Evolutionary conservation across 306 rosid genomes (phyloP), one percentile per base, ranked within the genome.

Genomic region (Canavalia gladiata): DNA sequence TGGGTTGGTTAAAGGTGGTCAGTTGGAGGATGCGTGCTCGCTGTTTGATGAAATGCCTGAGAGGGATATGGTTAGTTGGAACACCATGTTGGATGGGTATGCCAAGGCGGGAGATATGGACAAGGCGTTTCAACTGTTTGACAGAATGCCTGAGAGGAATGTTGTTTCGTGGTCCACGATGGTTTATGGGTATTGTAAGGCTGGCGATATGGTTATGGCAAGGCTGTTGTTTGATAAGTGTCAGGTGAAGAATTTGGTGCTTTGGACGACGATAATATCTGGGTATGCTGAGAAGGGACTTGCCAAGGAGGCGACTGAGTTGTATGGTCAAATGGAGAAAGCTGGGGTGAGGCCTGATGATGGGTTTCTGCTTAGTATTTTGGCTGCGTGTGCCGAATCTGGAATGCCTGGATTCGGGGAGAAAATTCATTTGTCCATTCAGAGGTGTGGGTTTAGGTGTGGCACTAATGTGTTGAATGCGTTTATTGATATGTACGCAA

Each of bases 11-110:
- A 91, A 71, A 81, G 78, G 84, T 3, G 88, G 89, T 0, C 89
- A 87, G 54, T 41, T 87, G 65, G 77, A 74, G 8, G 84, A 87
- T 46, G 94, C 97, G 4, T 87, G 84, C 62, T 75, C 43, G 37
- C 4, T 93, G 89, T 93, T 93, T 50, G 93, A 86, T 65, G 91
- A 87, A 88, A 95, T 95, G 95, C 92, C 97, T 1, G 79, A 11
- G 4, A 90, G 89, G 74, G 98, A 95, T 84, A 13, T 57, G 75
- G 93, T 92, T 72, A 91, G 97, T 82, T 92, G 97, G 97, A 95
- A 95, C 78, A 90, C 94, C 0, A 89, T 95, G 81, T 79, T 95
- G 75, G 97, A 91, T 84, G 97, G 87, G 49, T 88, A 83, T 68
- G 87, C 51, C 0, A 95, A 91, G 86, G 91, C 76, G 1, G 95